These are phyloP conservation scores for Cutaneotrichosporon cutaneum DNA, from an alignment of 1,284 basidiomycete genomes.

Conservation along the genomic window DNA sequence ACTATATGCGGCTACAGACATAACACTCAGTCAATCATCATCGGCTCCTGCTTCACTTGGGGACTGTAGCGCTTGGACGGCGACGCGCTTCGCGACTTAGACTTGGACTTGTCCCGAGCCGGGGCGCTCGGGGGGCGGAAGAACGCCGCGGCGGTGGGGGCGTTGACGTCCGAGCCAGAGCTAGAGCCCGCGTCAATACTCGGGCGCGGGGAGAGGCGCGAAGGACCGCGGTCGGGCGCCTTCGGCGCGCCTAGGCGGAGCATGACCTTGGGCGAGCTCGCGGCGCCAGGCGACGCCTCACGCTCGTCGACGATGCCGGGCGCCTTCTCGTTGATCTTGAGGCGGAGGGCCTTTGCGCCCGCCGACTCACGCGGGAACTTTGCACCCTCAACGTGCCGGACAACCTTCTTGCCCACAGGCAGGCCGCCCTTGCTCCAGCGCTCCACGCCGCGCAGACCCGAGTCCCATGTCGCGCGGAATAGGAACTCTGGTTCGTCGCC, in stretches of 20 bases:
- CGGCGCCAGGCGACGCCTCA: constrained; percentile 1
- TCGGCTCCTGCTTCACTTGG: constrained; percentile 19
- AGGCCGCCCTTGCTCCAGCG: constrained; percentile 35
- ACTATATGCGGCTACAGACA: constrained; percentile 7
- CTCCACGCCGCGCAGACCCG: constrained; percentile 36
- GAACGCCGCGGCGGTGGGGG: not conserved
- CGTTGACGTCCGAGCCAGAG: not conserved
- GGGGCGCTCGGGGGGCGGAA: not conserved
- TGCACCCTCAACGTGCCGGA: constrained; percentile 34
- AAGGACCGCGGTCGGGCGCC: not conserved
- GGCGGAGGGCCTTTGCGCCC: constrained; percentile 17
- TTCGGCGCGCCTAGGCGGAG: constrained; percentile 17
- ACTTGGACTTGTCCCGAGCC: not conserved
- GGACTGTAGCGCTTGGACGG: constrained; percentile 13
- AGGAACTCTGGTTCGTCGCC: constrained; percentile 27
- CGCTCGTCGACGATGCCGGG: constrained; percentile 1
- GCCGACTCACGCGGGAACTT: constrained; percentile 27
- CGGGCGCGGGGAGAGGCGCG: not conserved
- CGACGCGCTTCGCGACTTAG: constrained; percentile 14
- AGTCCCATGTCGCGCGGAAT: constrained; percentile 44
- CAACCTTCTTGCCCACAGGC: constrained; percentile 42
- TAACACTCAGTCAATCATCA: constrained; percentile 15
- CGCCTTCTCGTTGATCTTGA: constrained; percentile 20
- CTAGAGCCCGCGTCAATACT: constrained; percentile 4
- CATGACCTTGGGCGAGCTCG: constrained; percentile 16